Conservation (phyloP, 1,139 yeast species). For the Debaryomyces coudertii region DNA sequence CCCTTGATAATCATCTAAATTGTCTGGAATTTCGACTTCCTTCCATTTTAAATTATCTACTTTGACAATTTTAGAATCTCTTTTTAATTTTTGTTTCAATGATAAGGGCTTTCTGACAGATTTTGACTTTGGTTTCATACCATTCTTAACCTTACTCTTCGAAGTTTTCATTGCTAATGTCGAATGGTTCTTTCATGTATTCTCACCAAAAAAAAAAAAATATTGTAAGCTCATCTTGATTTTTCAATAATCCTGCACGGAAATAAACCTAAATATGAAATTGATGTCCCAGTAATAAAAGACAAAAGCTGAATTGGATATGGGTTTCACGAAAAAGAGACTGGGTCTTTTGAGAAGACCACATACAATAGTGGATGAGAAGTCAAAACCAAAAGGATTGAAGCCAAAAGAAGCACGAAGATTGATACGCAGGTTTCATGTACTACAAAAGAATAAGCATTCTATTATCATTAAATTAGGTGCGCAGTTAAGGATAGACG, state of each 20-base stretch:
- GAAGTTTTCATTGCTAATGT: slow-evolving; percentile 1
- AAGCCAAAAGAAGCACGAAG: slow-evolving; percentile 71
- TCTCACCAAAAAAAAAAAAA: neutral
- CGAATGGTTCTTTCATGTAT: neutral
- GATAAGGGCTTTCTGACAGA: slow-evolving; percentile 26
- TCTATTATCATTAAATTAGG: slow-evolving; percentile 34
- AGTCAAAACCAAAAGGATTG: slow-evolving; percentile 35
- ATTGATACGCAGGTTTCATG: slow-evolving; percentile 69
- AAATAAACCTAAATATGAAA: neutral
- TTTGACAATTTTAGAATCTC: slow-evolving; percentile 47
- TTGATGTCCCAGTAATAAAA: neutral
- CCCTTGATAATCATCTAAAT: slow-evolving; percentile 85
- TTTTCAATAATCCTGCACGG: neutral
- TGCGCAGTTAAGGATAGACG: slow-evolving; percentile 14
- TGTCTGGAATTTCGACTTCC: slow-evolving; percentile 78
- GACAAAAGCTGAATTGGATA: neutral
- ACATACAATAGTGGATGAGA: slow-evolving; percentile 34
- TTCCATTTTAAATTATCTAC: slow-evolving; percentile 72
- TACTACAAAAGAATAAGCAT: slow-evolving; percentile 54
- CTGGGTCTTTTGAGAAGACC: slow-evolving; percentile 29
- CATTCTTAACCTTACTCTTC: slow-evolving; percentile 15
- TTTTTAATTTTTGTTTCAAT: slow-evolving; percentile 35
- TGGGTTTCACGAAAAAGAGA: slow-evolving; percentile 17
- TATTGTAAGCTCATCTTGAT: slow-evolving; percentile 1
- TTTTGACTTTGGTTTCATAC: slow-evolving; percentile 8